These are phyloP conservation scores for Podospora australis DNA, from an alignment of 495 filamentous ascomycete species.

Conservation along the genomic window DNA sequence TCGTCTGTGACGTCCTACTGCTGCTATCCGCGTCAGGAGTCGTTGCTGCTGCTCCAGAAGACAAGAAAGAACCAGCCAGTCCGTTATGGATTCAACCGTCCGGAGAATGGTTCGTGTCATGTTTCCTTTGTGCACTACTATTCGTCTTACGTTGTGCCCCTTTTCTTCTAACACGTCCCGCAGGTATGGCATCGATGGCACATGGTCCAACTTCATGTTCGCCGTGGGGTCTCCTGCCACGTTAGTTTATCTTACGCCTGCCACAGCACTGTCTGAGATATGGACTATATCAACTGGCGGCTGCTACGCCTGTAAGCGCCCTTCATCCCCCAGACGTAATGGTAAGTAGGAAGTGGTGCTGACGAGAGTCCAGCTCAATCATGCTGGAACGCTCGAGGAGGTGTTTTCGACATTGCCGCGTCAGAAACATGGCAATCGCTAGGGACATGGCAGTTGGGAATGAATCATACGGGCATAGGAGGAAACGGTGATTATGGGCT, in stretches of 20 bases:
- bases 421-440: constrained; percentile 54
- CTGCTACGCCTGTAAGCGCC: constrained; percentile 38
- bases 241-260: constrained; percentile 50
- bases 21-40: constrained; percentile 29
- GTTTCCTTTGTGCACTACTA: not conserved
- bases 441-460: constrained; percentile 48
- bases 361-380: constrained; percentile 29
- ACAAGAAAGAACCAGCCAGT: not conserved
- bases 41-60: constrained; percentile 21
- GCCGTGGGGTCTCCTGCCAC: constrained; percentile 52
- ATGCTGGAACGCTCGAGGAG: constrained; percentile 44
- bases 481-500: constrained; percentile 54
- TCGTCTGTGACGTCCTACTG: constrained; percentile 34
- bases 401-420: constrained; percentile 41
- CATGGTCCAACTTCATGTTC: constrained; percentile 48
- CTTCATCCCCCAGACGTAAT: not conserved
- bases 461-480: constrained; percentile 45
- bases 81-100: constrained; percentile 41
- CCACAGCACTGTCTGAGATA: constrained; percentile 50
- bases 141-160: constrained; percentile 6
- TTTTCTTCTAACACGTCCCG: constrained; percentile 19
- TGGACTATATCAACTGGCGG: constrained; percentile 51
- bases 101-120: constrained; percentile 33
- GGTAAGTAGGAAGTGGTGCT: constrained; percentile 17
- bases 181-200: constrained; percentile 47